phyloP scores from a whole-genome alignment of 257 asterid genomes.

The Capsicum pubescens region DNA sequence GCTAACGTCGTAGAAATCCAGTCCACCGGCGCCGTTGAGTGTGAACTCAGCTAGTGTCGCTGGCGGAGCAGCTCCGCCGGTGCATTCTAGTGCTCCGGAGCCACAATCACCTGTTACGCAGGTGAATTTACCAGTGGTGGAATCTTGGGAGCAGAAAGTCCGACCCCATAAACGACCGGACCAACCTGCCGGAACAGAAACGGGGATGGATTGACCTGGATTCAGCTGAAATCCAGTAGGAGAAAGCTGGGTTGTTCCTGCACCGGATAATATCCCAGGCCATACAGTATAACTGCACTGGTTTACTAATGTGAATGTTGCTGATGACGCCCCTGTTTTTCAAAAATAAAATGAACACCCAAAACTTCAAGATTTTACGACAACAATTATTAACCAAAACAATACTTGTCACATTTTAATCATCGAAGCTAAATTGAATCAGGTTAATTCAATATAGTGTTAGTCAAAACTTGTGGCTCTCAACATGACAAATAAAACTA shows the following conservation, averaged over 20 bases:
- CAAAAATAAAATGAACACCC: neutral
- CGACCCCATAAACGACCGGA: conserved; percentile 83
- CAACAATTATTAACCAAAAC: neutral
- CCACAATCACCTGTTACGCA: conserved; percentile 78
- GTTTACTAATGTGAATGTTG: conserved; percentile 67
- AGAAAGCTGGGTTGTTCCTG: conserved; percentile 58
- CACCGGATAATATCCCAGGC: conserved; percentile 73
- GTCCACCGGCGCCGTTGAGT: conserved; percentile 66
- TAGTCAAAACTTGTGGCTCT: no score
- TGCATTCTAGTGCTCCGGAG: conserved; percentile 62
- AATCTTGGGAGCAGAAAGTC: conserved; percentile 54
- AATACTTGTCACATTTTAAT: no score
- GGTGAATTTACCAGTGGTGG: conserved; percentile 54
- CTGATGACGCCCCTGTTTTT: conserved; percentile 42
- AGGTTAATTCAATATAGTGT: no score
- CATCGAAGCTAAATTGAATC: no score
- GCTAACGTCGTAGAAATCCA: conserved; percentile 81
- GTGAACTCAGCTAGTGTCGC: conserved; percentile 83
- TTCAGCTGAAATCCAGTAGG: conserved; percentile 62
- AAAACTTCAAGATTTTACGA: neutral
- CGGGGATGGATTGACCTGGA: conserved; percentile 49
- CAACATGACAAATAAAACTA: neutral
- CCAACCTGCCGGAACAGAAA: conserved; percentile 62
- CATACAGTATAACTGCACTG: conserved; percentile 69
- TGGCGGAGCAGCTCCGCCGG: conserved; percentile 63